Conservation (phyloP, 1,284 basidiomycete genomes). For the Cryptococcus floricola region DNA sequence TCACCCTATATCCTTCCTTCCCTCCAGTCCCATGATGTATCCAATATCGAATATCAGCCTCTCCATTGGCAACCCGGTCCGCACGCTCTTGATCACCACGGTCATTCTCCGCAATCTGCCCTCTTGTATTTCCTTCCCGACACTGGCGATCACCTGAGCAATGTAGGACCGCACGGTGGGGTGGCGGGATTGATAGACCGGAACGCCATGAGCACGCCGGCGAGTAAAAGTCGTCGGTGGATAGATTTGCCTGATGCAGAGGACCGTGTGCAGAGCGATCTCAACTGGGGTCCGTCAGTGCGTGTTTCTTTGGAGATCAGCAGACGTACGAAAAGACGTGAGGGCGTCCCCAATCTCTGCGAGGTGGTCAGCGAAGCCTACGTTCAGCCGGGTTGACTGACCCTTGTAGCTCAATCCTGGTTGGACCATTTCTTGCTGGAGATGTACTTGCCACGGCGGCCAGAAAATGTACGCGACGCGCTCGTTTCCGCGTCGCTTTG, state of each 20-base stretch:
- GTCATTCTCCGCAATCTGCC: slow-evolving; percentile 45
- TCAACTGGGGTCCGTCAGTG: slow-evolving; percentile 61
- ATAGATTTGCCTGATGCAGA: slow-evolving; percentile 85
- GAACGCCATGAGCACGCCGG: slow-evolving; percentile 79
- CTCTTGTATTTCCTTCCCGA: slow-evolving; percentile 64
- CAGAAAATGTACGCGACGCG: no score
- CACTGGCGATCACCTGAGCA: slow-evolving; percentile 68
- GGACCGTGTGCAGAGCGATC: slow-evolving; percentile 83
- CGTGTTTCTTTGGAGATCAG: background rate
- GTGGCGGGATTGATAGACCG: slow-evolving; percentile 86
- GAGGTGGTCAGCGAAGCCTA: background rate
- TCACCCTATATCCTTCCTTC: slow-evolving; percentile 54
- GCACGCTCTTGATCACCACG: slow-evolving; percentile 68
- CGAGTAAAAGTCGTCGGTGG: slow-evolving; percentile 81
- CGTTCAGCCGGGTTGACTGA: background rate
- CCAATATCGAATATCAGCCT: slow-evolving; percentile 61
- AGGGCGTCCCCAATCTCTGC: slow-evolving; percentile 39
- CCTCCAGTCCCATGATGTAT: slow-evolving; percentile 62
- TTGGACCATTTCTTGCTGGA: background rate
- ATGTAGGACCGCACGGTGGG: slow-evolving; percentile 84
- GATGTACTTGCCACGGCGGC: no score
- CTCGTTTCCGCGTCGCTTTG: no score
- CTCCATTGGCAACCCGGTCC: slow-evolving; percentile 55
- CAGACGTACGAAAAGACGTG: slow-evolving; percentile 37
- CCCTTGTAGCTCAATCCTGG: slow-evolving; percentile 38